These are phyloP conservation scores for Mycena rebaudengoi DNA, from an alignment of 768 basidiomycete species.

Conservation along the genomic window DNA sequence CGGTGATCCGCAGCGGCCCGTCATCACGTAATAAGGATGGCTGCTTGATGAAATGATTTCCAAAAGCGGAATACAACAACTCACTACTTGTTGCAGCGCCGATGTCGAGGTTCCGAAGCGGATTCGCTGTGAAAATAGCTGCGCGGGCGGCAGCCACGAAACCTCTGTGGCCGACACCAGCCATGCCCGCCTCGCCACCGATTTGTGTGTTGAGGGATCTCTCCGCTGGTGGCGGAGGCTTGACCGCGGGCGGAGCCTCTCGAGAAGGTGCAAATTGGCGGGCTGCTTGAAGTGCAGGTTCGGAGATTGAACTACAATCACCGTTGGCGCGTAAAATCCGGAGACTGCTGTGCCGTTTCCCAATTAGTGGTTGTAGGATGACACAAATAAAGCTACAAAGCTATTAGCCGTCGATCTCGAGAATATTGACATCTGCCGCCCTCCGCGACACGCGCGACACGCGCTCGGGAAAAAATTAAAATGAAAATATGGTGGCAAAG, in stretches of 20 bases:
- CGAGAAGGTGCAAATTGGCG: slow-evolving; percentile 28
- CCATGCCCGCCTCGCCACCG: slow-evolving; percentile 87
- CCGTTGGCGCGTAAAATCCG: too few relatives aligned
- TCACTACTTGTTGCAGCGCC: slow-evolving; percentile 48
- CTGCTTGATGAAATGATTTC: slow-evolving; percentile 26
- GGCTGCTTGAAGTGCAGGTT: slow-evolving; percentile 33
- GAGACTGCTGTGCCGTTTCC: too few relatives aligned
- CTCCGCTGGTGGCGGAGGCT: slow-evolving; percentile 23
- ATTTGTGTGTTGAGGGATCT: slow-evolving; percentile 70
- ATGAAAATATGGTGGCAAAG: too few relatives aligned
- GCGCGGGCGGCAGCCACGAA: slow-evolving; percentile 80
- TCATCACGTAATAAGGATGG: too few relatives aligned
- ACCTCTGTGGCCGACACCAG: slow-evolving; percentile 87
- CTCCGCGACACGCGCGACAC: too few relatives aligned
- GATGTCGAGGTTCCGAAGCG: slow-evolving; percentile 57
- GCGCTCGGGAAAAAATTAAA: too few relatives aligned
- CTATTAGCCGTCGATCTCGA: too few relatives aligned
- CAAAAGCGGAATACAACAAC: slow-evolving; percentile 29
- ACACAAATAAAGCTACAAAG: too few relatives aligned
- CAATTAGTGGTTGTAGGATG: too few relatives aligned
- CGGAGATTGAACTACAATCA: too few relatives aligned
- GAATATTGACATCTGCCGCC: too few relatives aligned
- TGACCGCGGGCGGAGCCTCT: slow-evolving; percentile 24
- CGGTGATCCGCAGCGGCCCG: too few relatives aligned
- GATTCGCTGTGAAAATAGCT: slow-evolving; percentile 55